These are phyloP conservation scores for Lipomyces oligophaga DNA, from an alignment of 805 yeast species.

Conservation along the genomic window DNA sequence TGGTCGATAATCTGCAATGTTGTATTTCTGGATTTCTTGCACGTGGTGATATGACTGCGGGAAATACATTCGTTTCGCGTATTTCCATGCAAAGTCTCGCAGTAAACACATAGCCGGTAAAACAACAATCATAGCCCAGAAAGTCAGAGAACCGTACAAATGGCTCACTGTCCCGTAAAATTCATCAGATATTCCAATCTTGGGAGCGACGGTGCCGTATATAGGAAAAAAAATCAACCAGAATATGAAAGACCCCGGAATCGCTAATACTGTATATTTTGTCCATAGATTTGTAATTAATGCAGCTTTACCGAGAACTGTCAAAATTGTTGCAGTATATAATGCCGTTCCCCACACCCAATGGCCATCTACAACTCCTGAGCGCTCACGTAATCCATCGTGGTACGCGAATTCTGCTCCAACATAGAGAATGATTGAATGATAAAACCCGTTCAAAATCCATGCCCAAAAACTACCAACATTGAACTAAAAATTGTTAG, in stretches of 20 bases:
- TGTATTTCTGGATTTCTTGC: conserved; percentile 93
- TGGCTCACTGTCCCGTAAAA: conserved; percentile 74
- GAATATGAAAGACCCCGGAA: conserved; percentile 84
- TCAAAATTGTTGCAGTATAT: conserved; percentile 79
- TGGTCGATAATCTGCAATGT: conserved; percentile 91
- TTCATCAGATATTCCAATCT: conserved; percentile 74
- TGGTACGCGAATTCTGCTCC: conserved; percentile 66
- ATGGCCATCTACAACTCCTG: conserved; percentile 74
- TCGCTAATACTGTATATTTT: conserved; percentile 82
- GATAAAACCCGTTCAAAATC: conserved; percentile 93
- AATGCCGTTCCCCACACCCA: conserved; percentile 95
- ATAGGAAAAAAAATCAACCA: conserved; percentile 88
- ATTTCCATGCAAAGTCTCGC: conserved; percentile 92
- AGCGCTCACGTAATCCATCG: conserved; percentile 56
- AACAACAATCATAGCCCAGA: conserved; percentile 79
- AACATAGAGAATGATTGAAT: conserved; percentile 78
- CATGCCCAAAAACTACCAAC: conserved; percentile 95
- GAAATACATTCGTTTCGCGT: conserved; percentile 81
- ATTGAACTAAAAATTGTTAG: conserved; percentile 58
- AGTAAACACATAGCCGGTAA: conserved; percentile 73
- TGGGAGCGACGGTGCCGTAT: conserved; percentile 81
- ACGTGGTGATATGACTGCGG: conserved; percentile 94
- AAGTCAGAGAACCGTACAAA: conserved; percentile 70
- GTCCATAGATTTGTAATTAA: conserved; percentile 92
- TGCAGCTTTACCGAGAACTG: conserved; percentile 94